phyloP scores from a whole-genome alignment of 768 basidiomycete species.

The Trametes cubensis region DNA sequence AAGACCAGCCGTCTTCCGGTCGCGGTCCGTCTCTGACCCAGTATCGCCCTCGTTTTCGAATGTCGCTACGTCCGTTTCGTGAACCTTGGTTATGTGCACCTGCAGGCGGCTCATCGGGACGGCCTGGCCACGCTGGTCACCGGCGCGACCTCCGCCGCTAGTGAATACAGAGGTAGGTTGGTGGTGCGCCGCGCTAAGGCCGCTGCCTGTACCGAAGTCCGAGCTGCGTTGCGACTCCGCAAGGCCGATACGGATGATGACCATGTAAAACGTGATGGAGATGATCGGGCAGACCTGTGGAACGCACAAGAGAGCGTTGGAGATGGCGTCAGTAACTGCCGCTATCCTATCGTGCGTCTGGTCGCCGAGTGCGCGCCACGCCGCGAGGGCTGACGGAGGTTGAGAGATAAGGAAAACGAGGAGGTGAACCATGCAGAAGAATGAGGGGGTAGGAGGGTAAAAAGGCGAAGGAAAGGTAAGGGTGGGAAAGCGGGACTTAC shows the following conservation, averaged over 20 bases:
- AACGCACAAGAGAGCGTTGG: background rate
- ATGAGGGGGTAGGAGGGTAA: too few relatives aligned
- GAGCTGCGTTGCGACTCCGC: background rate
- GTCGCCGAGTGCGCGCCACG: too few relatives aligned
- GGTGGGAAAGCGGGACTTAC: conserved; percentile 7
- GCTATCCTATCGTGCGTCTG: background rate
- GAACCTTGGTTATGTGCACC: conserved; percentile 7
- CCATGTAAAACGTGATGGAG: conserved; percentile 33
- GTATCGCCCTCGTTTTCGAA: background rate
- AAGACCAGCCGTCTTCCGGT: too few relatives aligned
- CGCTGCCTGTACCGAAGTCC: background rate
- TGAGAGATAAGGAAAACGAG: too few relatives aligned
- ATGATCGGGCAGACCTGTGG: conserved; percentile 30
- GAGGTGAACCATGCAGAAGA: too few relatives aligned
- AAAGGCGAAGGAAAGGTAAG: background rate
- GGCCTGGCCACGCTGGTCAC: background rate
- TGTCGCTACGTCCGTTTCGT: background rate
- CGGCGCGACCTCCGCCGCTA: background rate
- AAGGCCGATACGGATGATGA: conserved; percentile 29
- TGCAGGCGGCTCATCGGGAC: conserved; percentile 7
- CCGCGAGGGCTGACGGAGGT: too few relatives aligned
- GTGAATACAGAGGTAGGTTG: background rate
- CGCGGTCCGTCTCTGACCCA: background rate
- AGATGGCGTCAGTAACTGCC: background rate
- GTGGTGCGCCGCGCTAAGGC: background rate